Conservation (phyloP, 768 basidiomycete species). For the Mycena indigotica region DNA sequence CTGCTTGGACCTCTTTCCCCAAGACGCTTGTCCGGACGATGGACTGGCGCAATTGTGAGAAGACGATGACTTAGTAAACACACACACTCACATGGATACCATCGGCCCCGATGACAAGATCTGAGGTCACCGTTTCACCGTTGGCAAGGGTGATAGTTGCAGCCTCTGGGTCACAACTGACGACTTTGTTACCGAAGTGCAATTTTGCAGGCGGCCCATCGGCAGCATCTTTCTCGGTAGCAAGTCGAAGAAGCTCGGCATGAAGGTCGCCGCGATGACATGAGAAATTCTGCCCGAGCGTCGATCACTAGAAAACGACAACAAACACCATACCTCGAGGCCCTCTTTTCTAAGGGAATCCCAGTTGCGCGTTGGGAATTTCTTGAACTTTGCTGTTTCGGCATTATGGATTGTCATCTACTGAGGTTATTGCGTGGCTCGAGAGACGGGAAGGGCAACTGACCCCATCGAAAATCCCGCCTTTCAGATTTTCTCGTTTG, state of each 20-base stretch:
- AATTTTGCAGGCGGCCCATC: slow-evolving; percentile 1
- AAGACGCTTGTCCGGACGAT: slow-evolving; percentile 1
- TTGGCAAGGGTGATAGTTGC: slow-evolving; percentile 36
- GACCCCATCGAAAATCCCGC: slow-evolving; percentile 10
- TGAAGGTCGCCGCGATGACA: slow-evolving; percentile 2
- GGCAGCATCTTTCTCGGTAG: neutral
- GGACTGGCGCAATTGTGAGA: neutral
- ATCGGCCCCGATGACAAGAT: slow-evolving; percentile 40
- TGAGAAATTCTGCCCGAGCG: neutral
- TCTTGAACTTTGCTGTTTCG: neutral
- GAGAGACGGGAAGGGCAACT: neutral
- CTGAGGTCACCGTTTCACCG: too few relatives aligned
- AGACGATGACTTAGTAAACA: neutral
- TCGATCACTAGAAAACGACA: neutral
- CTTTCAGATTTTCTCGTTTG: slow-evolving; percentile 7
- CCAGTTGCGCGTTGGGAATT: neutral
- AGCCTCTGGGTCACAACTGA: slow-evolving; percentile 23
- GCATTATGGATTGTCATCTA: neutral
- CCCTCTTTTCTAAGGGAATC: neutral
- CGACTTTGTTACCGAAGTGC: neutral
- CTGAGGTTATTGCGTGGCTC: neutral
- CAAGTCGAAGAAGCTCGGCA: neutral
- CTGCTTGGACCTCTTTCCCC: neutral
- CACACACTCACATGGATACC: slow-evolving; percentile 23
- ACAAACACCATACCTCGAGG: neutral